Conservation (phyloP, 495 filamentous ascomycete species). For the Astrocystis sublimbata region DNA sequence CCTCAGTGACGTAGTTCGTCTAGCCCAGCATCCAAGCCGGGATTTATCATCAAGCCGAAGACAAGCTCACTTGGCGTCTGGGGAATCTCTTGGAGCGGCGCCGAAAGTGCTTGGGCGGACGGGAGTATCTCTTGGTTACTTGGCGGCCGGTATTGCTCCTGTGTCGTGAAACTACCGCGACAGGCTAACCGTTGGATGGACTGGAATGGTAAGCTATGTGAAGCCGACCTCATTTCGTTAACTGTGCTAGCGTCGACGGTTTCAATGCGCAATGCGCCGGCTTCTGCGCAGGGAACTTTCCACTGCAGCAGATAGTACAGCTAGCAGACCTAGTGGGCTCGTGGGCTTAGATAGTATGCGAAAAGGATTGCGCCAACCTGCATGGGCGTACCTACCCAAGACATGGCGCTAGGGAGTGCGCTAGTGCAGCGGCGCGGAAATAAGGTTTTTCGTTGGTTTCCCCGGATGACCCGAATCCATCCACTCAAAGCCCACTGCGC, state of each 20-base stretch:
- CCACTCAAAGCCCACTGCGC: background rate
- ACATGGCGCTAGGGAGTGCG: too few relatives aligned
- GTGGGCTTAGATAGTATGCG: background rate
- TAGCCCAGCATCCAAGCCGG: too few relatives aligned
- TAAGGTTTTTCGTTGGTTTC: background rate
- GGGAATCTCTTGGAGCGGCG: slow-evolving; percentile 1
- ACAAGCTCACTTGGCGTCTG: background rate
- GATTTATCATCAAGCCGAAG: background rate
- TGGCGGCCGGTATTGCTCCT: background rate
- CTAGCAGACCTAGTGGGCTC: too few relatives aligned
- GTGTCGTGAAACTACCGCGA: background rate
- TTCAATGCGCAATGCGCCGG: too few relatives aligned
- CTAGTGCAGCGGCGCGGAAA: slow-evolving; percentile 3
- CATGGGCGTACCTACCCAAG: too few relatives aligned
- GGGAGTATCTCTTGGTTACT: background rate
- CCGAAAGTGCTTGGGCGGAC: too few relatives aligned
- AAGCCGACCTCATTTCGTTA: too few relatives aligned
- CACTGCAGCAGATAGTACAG: too few relatives aligned
- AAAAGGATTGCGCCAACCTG: background rate
- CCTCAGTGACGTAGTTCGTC: background rate
- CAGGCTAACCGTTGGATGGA: too few relatives aligned
- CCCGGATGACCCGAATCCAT: slow-evolving; percentile 9
- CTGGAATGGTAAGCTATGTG: too few relatives aligned
- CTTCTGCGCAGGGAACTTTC: too few relatives aligned
- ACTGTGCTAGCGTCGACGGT: too few relatives aligned